Conservation (phyloP, 345 rosid genomes). For the Reutealis trisperma region DNA sequence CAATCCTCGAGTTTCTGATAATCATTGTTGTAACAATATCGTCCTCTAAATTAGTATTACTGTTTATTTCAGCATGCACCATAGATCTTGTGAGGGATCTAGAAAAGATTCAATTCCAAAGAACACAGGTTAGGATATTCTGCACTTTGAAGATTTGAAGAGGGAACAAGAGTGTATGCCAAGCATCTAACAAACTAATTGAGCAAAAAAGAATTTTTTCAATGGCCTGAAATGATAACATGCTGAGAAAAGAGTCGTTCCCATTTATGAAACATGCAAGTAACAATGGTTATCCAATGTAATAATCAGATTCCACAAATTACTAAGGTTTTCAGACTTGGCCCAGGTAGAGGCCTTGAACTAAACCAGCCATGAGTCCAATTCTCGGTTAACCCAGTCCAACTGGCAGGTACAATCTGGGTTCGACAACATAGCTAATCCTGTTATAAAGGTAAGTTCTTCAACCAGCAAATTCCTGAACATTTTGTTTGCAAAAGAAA, state of each 20-base stretch:
- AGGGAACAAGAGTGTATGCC: neutral
- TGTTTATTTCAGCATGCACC: no score
- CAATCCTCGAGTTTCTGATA: no score
- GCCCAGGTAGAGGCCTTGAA: no score
- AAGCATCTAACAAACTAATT: constrained; percentile 6
- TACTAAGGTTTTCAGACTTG: no score
- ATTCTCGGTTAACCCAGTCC: no score
- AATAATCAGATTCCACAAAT: neutral
- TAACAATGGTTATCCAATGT: neutral
- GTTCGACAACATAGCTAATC: no score
- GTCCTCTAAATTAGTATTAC: no score
- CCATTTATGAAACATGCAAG: neutral
- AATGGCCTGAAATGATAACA: neutral
- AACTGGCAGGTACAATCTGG: no score
- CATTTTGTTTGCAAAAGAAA: neutral
- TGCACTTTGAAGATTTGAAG: neutral
- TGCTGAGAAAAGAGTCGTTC: neutral
- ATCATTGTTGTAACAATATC: no score
- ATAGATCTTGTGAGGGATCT: no score
- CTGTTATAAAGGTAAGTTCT: neutral
- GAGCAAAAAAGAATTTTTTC: neutral
- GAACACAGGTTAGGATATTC: neutral
- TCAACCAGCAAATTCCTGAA: neutral
- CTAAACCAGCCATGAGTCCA: no score
- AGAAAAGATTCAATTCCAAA: neutral